Base-by-base conservation (phyloP, 139 green algal genomes). In the Eudorina sp. region DNA sequence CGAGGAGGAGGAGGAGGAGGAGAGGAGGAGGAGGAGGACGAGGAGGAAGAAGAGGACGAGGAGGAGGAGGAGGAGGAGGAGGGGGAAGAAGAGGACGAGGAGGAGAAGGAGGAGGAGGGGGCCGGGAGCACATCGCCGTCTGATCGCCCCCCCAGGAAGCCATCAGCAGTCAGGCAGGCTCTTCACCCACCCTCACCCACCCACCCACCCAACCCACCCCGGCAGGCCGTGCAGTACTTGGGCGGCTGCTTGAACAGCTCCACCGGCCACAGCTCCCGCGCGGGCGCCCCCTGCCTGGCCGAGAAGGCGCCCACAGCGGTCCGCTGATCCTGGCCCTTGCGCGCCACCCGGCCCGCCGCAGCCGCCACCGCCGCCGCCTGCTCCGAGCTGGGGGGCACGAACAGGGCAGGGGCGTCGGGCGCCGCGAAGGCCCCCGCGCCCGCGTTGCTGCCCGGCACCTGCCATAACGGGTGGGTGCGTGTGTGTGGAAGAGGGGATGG, bases 141-240 rank as follows among this genome's bases (percentile, higher is more conserved):
- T n/a, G n/a, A n/a, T n/a, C 58, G 14, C 58, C 23, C 16, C 58
- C 18, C 58, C 58, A 68, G 58, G 16, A 29, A 68, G n/a, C 58
- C 58, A 68, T 34, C n/a, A 68, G 14, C 19, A 9, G 16, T 21
- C 58, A 27, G 16, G 13, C 51, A 16, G 3, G 18, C 27, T 0
- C n/a, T 64, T 8, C 69, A n/a, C 38, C 36, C 18, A 48, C 38
- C 31, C 69, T 5, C 38, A 38, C 27, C 43, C 72, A 40, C 43
- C 43, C 43, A 1, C 23, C 43, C 25, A 29, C 4, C 51, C 29
- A 25, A 23, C 89, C 40, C 84, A 90, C 90, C 87, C 48, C 90
- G 77, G 79, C 90, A 93, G 0, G 55, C 88, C 5, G 88, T 88
- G 53, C 90, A 93, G 84, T 92, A 91, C 29, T 73, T 68, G 0